Evolutionary conservation across 83 land plant species (phyloP).

Genomic region (Isoetes engelmannii): DNA sequence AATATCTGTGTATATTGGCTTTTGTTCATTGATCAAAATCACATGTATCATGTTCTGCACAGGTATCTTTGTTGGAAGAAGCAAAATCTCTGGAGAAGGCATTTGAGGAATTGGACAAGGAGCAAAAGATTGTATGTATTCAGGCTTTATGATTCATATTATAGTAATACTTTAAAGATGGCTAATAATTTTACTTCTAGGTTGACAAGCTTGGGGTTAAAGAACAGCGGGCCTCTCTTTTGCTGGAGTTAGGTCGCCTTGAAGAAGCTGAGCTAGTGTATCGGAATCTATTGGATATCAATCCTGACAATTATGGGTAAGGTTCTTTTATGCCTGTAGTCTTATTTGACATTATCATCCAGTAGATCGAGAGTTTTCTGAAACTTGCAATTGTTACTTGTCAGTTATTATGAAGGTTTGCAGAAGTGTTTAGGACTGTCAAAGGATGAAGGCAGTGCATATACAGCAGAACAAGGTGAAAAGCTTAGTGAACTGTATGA

Average conservation of each 20-base stretch:
- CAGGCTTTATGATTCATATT: too few relatives aligned
- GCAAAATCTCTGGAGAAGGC: conserved; percentile 65
- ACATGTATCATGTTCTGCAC: conserved; percentile 10
- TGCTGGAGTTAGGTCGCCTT: conserved; percentile 52
- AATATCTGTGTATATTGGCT: not conserved
- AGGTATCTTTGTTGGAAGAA: conserved; percentile 82
- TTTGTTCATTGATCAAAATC: not conserved
- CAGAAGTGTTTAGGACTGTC: conserved; percentile 68
- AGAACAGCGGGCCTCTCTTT: conserved; percentile 65
- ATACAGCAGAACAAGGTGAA: conserved; percentile 35
- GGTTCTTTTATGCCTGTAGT: not conserved
- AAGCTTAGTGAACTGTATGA: conserved; percentile 54
- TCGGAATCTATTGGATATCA: conserved; percentile 54
- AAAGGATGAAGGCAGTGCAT: conserved; percentile 35
- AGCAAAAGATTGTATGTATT: conserved; percentile 58
- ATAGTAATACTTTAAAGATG: too few relatives aligned
- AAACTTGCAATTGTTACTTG: not conserved
- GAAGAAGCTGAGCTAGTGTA: conserved; percentile 71
- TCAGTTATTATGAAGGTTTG: conserved; percentile 82
- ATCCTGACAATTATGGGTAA: conserved; percentile 83
- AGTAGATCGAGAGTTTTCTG: too few relatives aligned
- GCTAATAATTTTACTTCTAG: conserved; percentile 25
- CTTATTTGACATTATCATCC: too few relatives aligned
- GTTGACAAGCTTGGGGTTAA: conserved; percentile 68
- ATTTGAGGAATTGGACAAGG: conserved; percentile 65